Conservation (phyloP, 2,329 filamentous ascomycete genomes). For the Penicillium sp. region DNA sequence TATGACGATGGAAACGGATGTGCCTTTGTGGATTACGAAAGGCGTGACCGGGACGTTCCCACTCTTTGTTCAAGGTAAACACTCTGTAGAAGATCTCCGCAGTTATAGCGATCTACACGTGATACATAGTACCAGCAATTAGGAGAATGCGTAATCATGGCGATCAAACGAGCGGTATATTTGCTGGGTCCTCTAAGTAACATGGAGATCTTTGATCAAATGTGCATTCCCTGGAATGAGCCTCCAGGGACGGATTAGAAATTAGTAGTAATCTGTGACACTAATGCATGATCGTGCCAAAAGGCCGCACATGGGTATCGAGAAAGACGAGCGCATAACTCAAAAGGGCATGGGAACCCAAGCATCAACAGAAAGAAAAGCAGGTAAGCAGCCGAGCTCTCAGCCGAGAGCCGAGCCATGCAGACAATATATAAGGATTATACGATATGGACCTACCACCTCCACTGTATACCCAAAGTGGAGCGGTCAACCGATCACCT, state of each 20-base stretch:
- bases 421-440: constrained; percentile 6
- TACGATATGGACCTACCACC: neutral
- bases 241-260: neutral
- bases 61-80: neutral
- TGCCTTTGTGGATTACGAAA: neutral
- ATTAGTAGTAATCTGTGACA: neutral
- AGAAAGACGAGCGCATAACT: constrained; percentile 1
- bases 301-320: constrained; percentile 1
- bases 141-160: too few species aligned
- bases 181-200: neutral
- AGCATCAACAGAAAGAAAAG: constrained; percentile 3
- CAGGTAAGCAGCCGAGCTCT: neutral
- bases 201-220: neutral
- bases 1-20: neutral
- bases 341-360: neutral
- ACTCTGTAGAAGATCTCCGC: neutral
- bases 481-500: neutral
- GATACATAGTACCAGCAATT: too few species aligned
- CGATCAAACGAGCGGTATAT: neutral
- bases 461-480: neutral
- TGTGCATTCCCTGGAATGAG: neutral
- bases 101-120: too few species aligned
- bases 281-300: neutral
- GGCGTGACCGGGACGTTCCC: neutral
- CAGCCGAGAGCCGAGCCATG: constrained; percentile 1